These are phyloP conservation scores for Saksenaea oblongispora DNA, from an alignment of 371 early-diverging fungal species.

Conservation along the genomic window DNA sequence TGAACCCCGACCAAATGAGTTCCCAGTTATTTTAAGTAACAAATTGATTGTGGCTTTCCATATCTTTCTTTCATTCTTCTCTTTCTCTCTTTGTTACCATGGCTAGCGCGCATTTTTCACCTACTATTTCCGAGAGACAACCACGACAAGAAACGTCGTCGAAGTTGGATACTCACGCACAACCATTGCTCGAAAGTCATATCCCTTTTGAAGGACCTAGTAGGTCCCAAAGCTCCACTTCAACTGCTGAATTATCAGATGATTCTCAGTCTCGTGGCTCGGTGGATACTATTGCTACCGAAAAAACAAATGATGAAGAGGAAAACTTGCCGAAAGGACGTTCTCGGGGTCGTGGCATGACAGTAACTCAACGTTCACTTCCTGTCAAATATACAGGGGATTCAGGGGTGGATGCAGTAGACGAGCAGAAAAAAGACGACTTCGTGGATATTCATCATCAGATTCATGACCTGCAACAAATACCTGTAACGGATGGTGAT, in stretches of 20 bases:
- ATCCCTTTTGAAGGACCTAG: no score
- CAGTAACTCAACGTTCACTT: conserved; percentile 18
- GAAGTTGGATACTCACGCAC: no score
- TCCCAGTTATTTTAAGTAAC: no score
- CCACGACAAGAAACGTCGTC: no score
- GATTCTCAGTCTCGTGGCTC: conserved; percentile 2
- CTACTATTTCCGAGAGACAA: no score
- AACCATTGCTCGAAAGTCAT: no score
- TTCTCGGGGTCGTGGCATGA: conserved; percentile 17
- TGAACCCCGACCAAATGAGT: no score
- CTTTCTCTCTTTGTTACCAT: no score
- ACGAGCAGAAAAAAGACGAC: neutral
- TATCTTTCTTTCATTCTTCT: no score
- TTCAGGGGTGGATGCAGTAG: neutral
- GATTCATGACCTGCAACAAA: conserved; percentile 24
- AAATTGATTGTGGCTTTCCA: no score
- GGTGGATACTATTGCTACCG: conserved; percentile 7
- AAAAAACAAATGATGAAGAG: neutral
- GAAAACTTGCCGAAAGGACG: neutral
- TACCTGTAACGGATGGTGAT: conserved; percentile 9
- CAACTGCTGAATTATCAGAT: conserved; percentile 8
- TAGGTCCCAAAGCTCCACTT: conserved; percentile 12
- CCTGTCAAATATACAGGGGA: neutral
- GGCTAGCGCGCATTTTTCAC: no score
- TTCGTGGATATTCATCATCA: conserved; percentile 5